Evolutionary conservation across 2,329 filamentous ascomycete genomes (phyloP), one percentile per base, ranked within the genome.

Genomic region (Talaromyces sp.): DNA sequence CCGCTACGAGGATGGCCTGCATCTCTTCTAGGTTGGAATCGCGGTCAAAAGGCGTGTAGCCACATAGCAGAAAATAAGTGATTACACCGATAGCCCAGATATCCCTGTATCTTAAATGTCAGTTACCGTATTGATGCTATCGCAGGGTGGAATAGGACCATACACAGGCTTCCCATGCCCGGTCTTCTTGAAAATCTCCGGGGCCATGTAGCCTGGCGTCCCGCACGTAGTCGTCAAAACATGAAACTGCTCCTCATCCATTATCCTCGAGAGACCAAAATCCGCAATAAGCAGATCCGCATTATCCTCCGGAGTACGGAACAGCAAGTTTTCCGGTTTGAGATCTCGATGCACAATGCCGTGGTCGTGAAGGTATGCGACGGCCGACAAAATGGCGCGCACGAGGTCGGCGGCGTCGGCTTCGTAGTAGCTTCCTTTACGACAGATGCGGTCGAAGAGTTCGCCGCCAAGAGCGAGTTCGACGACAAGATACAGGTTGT

Each of bases 181-280:
- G 7, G 90, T 93, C 82, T 99, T 99, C 78, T 96, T 96, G 81
- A 99, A 99, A 71, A 99, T 99, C 76, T 99, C 95, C 23, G 95
- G 95, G 1, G 95, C 95, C 95, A 99, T 99, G 79, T 99, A 99
- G 56, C 95, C 95, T 3, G 95, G 95, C 1, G 95, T 99, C 64
- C 95, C 95, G 75, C 95, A 99, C 1, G 95, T 99, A 0, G 95
- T 99, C 11, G 95, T 99, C 66, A 99, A 81, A 33, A 98, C 93
- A 74, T 98, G 95, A 77, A 98, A 98, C 74, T 96, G 91, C 77
- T 97, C 92, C 78, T 98, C 95, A 73, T 99, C 95, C 93, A 99
- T 98, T 78, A 99, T 97, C 63, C 95, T 87, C 28, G 90, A 95
- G 57, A 99, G 82, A 9, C 95, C 95, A 76, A 99, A 99, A 75